These are phyloP conservation scores for Gaultheria prostrata DNA, from an alignment of 148 eudicot species.

Conservation along the genomic window DNA sequence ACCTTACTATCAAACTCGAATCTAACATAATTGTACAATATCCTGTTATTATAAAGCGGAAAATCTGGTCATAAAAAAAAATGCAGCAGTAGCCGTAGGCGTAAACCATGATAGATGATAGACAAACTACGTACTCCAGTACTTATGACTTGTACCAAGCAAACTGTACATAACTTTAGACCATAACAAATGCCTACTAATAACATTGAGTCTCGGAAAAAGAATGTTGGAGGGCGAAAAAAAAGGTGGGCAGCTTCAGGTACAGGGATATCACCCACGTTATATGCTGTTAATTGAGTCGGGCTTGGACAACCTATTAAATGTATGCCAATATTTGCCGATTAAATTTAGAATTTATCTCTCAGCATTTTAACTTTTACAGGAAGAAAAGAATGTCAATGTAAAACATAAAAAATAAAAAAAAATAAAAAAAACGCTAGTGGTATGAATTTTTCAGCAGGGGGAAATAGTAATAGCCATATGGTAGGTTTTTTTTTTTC, in stretches of 20 bases:
- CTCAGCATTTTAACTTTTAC: background rate
- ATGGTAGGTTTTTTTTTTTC: too few relatives aligned
- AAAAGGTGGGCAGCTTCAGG: background rate
- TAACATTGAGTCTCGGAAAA: background rate
- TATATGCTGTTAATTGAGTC: conserved; percentile 6
- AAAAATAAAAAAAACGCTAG: too few relatives aligned
- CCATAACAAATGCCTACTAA: background rate
- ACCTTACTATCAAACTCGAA: background rate
- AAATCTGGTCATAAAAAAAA: background rate
- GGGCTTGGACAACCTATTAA: background rate
- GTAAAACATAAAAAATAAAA: too few relatives aligned
- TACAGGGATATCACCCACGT: background rate
- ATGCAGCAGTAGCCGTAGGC: background rate
- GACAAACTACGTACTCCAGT: background rate
- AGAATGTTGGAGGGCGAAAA: background rate
- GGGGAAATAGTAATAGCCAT: too few relatives aligned
- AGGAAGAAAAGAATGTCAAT: background rate
- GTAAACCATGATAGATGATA: background rate
- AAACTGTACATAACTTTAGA: conserved; percentile 3
- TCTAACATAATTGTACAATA: too few relatives aligned
- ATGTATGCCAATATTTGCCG: background rate
- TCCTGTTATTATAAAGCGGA: too few relatives aligned
- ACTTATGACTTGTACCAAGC: background rate
- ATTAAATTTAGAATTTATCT: background rate
- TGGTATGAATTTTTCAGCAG: too few relatives aligned